These are phyloP conservation scores for Fusarium hainanense DNA, from an alignment of 2,329 filamentous ascomycete species.

Conservation along the genomic window DNA sequence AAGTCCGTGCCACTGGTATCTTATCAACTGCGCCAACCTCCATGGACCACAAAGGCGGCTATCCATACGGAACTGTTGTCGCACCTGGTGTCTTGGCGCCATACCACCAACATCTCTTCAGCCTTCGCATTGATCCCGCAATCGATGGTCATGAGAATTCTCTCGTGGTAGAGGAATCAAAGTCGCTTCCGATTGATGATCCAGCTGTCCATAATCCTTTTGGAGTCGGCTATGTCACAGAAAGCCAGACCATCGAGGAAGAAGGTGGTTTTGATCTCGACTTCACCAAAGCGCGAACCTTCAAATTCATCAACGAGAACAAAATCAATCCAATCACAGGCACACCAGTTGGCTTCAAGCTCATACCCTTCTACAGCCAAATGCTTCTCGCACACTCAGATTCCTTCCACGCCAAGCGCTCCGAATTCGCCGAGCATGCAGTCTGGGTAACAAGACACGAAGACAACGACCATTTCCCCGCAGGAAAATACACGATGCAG, in stretches of 20 bases:
- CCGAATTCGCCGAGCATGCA: slow-evolving; percentile 57
- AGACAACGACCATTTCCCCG: slow-evolving; percentile 57
- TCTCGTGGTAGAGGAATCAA: slow-evolving; percentile 55
- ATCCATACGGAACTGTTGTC: slow-evolving; percentile 69
- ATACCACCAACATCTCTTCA: slow-evolving; percentile 73
- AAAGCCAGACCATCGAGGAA: slow-evolving; percentile 55
- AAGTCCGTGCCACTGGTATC: slow-evolving; percentile 57
- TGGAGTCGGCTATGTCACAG: slow-evolving; percentile 59
- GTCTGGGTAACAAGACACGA: slow-evolving; percentile 59
- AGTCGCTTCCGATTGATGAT: slow-evolving; percentile 55
- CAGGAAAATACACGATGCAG: slow-evolving; percentile 59
- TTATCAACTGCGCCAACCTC: slow-evolving; percentile 58
- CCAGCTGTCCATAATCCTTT: slow-evolving; percentile 63
- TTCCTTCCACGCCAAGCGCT: slow-evolving; percentile 54
- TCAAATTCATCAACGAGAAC: slow-evolving; percentile 61
- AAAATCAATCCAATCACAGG: slow-evolving; percentile 56
- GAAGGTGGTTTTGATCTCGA: slow-evolving; percentile 63
- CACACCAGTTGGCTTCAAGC: slow-evolving; percentile 59
- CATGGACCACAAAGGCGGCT: slow-evolving; percentile 62
- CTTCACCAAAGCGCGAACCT: slow-evolving; percentile 58
- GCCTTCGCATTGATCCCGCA: slow-evolving; percentile 72
- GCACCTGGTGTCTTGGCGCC: slow-evolving; percentile 70
- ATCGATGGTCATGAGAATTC: slow-evolving; percentile 70
- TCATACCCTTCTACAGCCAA: slow-evolving; percentile 60
- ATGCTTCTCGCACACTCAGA: slow-evolving; percentile 54